phyloP scores from a whole-genome alignment of 495 filamentous ascomycete species.

The Copromyces sp. region DNA sequence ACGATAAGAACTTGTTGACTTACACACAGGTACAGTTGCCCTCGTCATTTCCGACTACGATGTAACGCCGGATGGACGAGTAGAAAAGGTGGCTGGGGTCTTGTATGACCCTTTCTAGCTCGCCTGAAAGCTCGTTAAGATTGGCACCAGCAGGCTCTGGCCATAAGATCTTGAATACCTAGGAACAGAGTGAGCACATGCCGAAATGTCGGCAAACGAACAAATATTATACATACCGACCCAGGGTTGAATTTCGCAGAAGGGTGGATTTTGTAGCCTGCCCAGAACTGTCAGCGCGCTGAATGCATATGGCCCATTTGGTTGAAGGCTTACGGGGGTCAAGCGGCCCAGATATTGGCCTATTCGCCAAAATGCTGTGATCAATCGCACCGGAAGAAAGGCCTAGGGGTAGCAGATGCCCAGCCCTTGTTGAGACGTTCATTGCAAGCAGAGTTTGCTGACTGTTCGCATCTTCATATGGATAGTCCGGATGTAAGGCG shows the following conservation, averaged over 20 bases:
- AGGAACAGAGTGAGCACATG: background rate
- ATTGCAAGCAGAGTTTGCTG: background rate
- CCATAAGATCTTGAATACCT: conserved; percentile 42
- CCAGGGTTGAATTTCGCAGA: conserved; percentile 33
- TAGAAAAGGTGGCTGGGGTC: conserved; percentile 19
- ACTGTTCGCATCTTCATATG: background rate
- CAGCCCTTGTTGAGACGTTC: background rate
- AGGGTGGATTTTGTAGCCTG: conserved; percentile 32
- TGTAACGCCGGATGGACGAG: conserved; percentile 34
- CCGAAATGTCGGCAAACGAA: too few species aligned
- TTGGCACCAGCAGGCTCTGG: conserved; percentile 32
- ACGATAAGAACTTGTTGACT: conserved; percentile 6
- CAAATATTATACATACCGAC: conserved; percentile 18
- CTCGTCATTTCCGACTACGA: conserved; percentile 37
- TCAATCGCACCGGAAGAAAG: background rate
- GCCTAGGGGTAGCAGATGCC: background rate
- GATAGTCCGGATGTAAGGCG: background rate
- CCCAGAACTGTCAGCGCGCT: background rate
- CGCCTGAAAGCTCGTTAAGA: conserved; percentile 8
- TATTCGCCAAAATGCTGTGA: background rate
- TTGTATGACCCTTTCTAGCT: background rate
- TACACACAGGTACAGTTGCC: conserved; percentile 42
- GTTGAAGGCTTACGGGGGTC: conserved; percentile 7
- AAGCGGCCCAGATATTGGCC: background rate
- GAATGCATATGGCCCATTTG: background rate